These are phyloP conservation scores for Sclerotinia sclerotiorum DNA, from an alignment of 2,329 filamentous ascomycete species.

Conservation along the genomic window DNA sequence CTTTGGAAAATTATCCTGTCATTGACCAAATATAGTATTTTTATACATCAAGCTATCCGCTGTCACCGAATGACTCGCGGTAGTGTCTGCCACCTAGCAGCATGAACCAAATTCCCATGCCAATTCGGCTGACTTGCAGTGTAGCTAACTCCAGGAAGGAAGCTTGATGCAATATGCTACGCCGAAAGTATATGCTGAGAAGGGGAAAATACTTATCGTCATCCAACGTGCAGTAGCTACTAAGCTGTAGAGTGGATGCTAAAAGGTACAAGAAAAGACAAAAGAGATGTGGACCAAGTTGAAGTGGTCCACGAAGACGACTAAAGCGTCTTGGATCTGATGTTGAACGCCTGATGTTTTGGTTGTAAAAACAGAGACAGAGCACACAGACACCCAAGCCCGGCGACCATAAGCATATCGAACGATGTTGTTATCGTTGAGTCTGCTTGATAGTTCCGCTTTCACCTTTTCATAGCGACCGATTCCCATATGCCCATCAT, in stretches of 20 bases:
- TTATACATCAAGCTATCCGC: conserved; percentile 21
- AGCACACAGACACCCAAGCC: conserved; percentile 65
- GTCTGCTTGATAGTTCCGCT: conserved; percentile 43
- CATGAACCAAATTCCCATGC: conserved; percentile 14
- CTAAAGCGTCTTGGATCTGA: conserved; percentile 65
- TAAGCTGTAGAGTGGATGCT: conserved; percentile 24
- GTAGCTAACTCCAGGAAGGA: conserved; percentile 8
- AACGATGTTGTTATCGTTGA: conserved; percentile 72
- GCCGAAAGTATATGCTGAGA: conserved; percentile 12
- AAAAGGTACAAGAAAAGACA: conserved; percentile 29
- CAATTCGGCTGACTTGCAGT: conserved; percentile 3
- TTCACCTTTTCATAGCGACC: conserved; percentile 41
- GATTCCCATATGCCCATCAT: conserved; percentile 29
- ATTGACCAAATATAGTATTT: conserved; percentile 18
- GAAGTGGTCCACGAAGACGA: conserved; percentile 62
- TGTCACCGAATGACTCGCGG: conserved; percentile 20
- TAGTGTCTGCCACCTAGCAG: conserved; percentile 21
- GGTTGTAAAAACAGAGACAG: conserved; percentile 81
- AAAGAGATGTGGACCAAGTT: conserved; percentile 59
- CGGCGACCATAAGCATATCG: conserved; percentile 49
- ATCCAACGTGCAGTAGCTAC: conserved; percentile 22
- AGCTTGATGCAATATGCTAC: neutral
- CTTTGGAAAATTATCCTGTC: neutral
- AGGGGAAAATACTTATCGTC: conserved; percentile 15
- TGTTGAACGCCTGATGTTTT: conserved; percentile 79